phyloP scores from a whole-genome alignment of 225 moss, liverwort and hornwort genomes.

The Anthoceros angustus region DNA sequence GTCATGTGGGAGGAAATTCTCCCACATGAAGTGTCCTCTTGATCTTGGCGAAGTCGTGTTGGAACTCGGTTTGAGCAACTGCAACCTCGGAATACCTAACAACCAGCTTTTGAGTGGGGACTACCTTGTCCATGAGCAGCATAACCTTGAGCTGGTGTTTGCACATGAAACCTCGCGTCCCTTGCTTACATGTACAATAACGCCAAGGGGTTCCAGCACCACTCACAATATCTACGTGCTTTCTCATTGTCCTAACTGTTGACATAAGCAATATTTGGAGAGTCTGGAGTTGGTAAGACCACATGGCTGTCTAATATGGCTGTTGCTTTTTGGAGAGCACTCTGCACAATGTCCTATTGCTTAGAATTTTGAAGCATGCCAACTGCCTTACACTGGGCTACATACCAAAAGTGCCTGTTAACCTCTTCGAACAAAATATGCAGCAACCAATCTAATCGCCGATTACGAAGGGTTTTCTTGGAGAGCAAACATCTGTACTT shows the following conservation, averaged over 20 bases:
- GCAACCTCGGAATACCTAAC: not conserved
- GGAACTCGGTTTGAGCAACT: not conserved
- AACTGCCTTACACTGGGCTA: not conserved
- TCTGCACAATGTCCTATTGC: not conserved
- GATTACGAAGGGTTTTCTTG: not conserved
- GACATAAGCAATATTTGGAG: too few relatives aligned
- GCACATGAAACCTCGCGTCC: not conserved
- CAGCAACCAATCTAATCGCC: not conserved
- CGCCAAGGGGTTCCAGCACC: too few relatives aligned
- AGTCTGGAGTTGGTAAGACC: not conserved
- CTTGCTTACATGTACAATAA: not conserved
- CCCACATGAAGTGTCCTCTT: not conserved
- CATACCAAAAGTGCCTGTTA: too few relatives aligned
- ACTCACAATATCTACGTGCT: too few relatives aligned
- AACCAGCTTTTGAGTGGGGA: not conserved
- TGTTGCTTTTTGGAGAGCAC: not conserved
- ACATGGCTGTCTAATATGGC: not conserved
- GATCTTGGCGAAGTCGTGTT: not conserved
- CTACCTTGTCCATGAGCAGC: not conserved
- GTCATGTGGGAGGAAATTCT: not conserved
- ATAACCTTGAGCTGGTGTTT: not conserved
- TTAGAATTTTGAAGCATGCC: not conserved
- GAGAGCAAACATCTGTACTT: not conserved
- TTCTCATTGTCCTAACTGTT: too few relatives aligned
- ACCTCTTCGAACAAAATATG: conserved; percentile 1